Evolutionary conservation across 1,139 yeast genomes (phyloP).

Genomic region (Debaryomyces psychrophilus): DNA sequence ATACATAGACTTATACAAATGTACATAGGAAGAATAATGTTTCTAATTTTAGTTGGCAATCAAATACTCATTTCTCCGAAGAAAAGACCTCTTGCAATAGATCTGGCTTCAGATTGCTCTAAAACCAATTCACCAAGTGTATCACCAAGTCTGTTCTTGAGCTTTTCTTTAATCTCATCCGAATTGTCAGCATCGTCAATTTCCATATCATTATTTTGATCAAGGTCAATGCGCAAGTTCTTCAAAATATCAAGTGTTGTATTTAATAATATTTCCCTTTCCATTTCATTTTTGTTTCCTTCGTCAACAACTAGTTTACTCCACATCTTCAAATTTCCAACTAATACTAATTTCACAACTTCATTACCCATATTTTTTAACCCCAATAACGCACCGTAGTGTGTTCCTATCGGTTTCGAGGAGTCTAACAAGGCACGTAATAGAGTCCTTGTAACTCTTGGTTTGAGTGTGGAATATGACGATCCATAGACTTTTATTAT

Average conservation of each 20-base stretch:
- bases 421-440: slow-evolving; percentile 85
- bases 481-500: slow-evolving; percentile 80
- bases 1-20: slow-evolving; percentile 4
- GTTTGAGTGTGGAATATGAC: slow-evolving; percentile 86
- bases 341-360: slow-evolving; percentile 78
- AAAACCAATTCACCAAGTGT: slow-evolving; percentile 55
- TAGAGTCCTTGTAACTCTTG: slow-evolving; percentile 90
- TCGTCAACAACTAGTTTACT: slow-evolving; percentile 54
- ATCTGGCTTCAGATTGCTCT: slow-evolving; percentile 56
- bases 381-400: slow-evolving; percentile 90
- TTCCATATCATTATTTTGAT: slow-evolving; percentile 24
- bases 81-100: slow-evolving; percentile 69
- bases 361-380: slow-evolving; percentile 84
- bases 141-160: slow-evolving; percentile 64
- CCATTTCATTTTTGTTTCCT: slow-evolving; percentile 41
- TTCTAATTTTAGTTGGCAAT: slow-evolving; percentile 7
- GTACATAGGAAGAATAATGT: slow-evolving; percentile 7
- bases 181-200: slow-evolving; percentile 28
- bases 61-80: slow-evolving; percentile 59
- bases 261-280: slow-evolving; percentile 47
- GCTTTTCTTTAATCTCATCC: slow-evolving; percentile 46
- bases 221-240: slow-evolving; percentile 40
- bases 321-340: slow-evolving; percentile 89
- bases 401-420: slow-evolving; percentile 81
- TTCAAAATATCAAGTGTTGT: slow-evolving; percentile 60